phyloP scores from a whole-genome alignment of 2,329 filamentous ascomycete genomes.

The Xylariomycetidae sp. region DNA sequence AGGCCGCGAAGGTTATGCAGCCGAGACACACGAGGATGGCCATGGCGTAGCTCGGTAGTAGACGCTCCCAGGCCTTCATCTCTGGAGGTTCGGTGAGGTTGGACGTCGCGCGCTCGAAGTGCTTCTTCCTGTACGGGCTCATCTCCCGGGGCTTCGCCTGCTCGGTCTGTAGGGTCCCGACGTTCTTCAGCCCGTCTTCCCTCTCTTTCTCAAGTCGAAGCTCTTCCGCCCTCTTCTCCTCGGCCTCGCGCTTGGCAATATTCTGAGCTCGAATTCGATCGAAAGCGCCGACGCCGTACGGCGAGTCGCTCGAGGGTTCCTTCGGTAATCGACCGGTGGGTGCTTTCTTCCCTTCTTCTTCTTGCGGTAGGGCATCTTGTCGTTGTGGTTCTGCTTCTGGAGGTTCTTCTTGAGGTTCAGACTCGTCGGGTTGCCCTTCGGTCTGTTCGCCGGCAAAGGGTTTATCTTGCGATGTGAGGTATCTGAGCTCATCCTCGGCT shows the following conservation, averaged over 20 bases:
- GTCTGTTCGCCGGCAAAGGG: constrained; percentile 14
- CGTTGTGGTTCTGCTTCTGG: neutral
- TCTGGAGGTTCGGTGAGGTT: constrained; percentile 47
- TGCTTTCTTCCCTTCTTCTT: constrained; percentile 6
- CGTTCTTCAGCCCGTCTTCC: constrained; percentile 30
- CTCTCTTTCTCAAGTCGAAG: constrained; percentile 37
- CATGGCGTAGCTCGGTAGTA: constrained; percentile 50
- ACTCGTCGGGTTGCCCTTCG: constrained; percentile 13
- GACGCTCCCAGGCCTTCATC: constrained; percentile 47
- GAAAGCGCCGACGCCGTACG: constrained; percentile 54
- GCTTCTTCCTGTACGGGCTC: constrained; percentile 36
- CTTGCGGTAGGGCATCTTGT: neutral
- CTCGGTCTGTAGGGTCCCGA: constrained; percentile 38
- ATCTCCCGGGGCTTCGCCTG: constrained; percentile 31
- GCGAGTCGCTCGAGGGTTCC: constrained; percentile 34
- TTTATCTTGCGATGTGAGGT: constrained; percentile 37
- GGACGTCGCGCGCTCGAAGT: constrained; percentile 42
- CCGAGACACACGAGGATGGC: constrained; percentile 40
- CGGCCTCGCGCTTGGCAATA: constrained; percentile 43
- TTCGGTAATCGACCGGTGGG: constrained; percentile 21
- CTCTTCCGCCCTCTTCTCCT: constrained; percentile 39
- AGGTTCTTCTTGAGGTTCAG: constrained; percentile 3
- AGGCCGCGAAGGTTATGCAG: constrained; percentile 37
- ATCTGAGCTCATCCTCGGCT: constrained; percentile 57
- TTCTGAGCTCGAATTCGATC: constrained; percentile 54